Conservation (phyloP, 768 basidiomycete genomes). For the Pleurotus giganteus region DNA sequence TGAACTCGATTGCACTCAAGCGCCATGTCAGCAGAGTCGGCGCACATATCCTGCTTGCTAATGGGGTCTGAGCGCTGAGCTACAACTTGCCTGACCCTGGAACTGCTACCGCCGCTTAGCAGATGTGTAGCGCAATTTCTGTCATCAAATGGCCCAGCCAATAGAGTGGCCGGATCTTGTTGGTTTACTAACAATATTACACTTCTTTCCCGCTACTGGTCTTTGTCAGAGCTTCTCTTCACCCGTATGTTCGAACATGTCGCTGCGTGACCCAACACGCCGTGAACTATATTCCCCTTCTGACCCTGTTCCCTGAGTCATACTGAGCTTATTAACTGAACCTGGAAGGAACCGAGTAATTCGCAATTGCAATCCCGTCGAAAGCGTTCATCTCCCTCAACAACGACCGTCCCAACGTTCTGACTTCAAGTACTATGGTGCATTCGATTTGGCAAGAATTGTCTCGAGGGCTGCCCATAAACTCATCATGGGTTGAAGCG, state of each 20-base stretch:
- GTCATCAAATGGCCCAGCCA: not conserved
- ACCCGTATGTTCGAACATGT: too few relatives aligned
- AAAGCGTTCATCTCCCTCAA: too few relatives aligned
- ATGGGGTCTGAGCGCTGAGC: too few relatives aligned
- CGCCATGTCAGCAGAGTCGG: too few relatives aligned
- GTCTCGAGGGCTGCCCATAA: not conserved
- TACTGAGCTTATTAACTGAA: not conserved
- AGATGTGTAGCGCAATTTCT: too few relatives aligned
- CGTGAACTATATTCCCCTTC: not conserved
- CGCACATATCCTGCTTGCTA: too few relatives aligned
- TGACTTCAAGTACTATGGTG: not conserved
- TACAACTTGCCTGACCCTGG: too few relatives aligned
- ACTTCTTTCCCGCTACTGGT: not conserved
- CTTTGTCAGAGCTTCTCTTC: too few relatives aligned
- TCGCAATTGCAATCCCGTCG: not conserved
- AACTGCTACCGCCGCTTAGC: too few relatives aligned
- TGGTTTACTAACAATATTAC: too few relatives aligned
- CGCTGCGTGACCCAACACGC: not conserved
- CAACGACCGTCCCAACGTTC: not conserved
- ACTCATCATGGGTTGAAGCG: slow-evolving; percentile 2
- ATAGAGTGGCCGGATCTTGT: too few relatives aligned
- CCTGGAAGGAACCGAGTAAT: not conserved
- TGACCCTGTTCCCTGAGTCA: not conserved
- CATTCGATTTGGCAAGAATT: not conserved
- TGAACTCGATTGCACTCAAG: too few relatives aligned